Evolutionary conservation across 768 basidiomycete species (phyloP), one percentile per base, ranked within the genome.

Genomic region (Leccinum broughii): DNA sequence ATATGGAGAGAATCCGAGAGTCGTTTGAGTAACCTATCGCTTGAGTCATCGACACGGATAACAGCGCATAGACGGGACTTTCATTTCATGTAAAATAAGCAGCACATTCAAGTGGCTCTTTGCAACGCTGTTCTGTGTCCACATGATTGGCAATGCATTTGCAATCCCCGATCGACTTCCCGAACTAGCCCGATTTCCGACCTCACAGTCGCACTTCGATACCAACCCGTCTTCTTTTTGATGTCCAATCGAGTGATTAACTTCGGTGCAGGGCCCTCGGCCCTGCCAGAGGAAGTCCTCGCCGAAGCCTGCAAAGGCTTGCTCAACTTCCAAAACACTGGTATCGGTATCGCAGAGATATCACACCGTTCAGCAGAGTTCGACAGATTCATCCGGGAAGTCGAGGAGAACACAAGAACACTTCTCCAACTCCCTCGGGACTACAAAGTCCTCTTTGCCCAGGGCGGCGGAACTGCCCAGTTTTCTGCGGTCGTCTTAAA

Each of bases 321-420:
- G n/a, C 78, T 99, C 68, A 90, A 98, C 80, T 98, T 93, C 75
- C 80, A 88, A 58, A 82, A 82, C 51, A 95, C 92, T 3, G 97
- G 97, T 28, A 95, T 98, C 62, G 97, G 97, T 49, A 86, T 99
- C 71, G 91, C 93, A 48, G 97, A 99, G 75, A 85, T 98, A 71
- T 96, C 94, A 1, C 97, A 99, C 75, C 90, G 97, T 65, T 94
- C 94, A 44, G 86, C 91, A 67, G 90, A 95, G 64, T 98, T 98
- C 74, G 81, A 82, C 55, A 79, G 82, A 22, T 89, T 88, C 75
- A 74, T 95, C 64, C 76, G 79, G 58, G 72, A 79, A 54, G 78
- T 89, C 68, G 85, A 89, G 75, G 72, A 77, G 39, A 84, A 85
- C 69, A 85, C 94, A 62, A 86, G 93, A 59, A 77, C 76, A 14